Percentiles rank a stretch among this genome's conserved stretches.
Evolutionary conservation across 2,329 filamentous ascomycete species (phyloP).

Genomic region (Shiraia bambusicola): DNA sequence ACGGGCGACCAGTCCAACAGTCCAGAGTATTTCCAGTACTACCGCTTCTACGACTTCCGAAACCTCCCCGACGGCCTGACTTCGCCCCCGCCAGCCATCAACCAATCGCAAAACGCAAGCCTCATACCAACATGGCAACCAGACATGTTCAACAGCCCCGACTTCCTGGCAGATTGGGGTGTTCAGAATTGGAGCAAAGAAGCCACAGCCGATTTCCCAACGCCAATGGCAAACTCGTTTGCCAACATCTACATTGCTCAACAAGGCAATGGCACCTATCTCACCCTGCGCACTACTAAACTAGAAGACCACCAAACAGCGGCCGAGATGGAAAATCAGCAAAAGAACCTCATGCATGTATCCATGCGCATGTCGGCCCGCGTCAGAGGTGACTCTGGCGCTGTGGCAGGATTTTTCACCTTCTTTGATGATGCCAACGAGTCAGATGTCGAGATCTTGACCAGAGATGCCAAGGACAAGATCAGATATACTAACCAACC

Average conservation of each 20-base stretch:
- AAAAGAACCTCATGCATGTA: slow-evolving; percentile 50
- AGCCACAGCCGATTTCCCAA: slow-evolving; percentile 40
- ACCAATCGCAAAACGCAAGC: slow-evolving; percentile 23
- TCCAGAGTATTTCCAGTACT: slow-evolving; percentile 52
- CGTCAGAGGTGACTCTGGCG: slow-evolving; percentile 49
- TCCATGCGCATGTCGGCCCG: slow-evolving; percentile 53
- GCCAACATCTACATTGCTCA: slow-evolving; percentile 50
- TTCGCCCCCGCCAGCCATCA: slow-evolving; percentile 26
- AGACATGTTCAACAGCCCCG: slow-evolving; percentile 38
- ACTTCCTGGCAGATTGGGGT: slow-evolving; percentile 41
- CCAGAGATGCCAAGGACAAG: slow-evolving; percentile 46
- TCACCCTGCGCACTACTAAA: slow-evolving; percentile 52
- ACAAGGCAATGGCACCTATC: slow-evolving; percentile 43
- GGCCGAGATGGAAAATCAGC: slow-evolving; percentile 51
- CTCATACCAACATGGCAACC: slow-evolving; percentile 40
- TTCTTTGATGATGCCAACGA: slow-evolving; percentile 52
- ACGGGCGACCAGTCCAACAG: slow-evolving; percentile 41
- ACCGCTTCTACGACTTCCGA: slow-evolving; percentile 56
- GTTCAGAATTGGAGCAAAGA: slow-evolving; percentile 51
- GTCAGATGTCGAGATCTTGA: slow-evolving; percentile 57
- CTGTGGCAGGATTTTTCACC: slow-evolving; percentile 59
- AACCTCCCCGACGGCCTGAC: slow-evolving; percentile 37
- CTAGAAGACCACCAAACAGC: slow-evolving; percentile 49
- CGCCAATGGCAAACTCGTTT: slow-evolving; percentile 49
- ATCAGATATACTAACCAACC: slow-evolving; percentile 64